phyloP scores from a whole-genome alignment of 2,329 filamentous ascomycete species.

The Cladosporium sp. region DNA sequence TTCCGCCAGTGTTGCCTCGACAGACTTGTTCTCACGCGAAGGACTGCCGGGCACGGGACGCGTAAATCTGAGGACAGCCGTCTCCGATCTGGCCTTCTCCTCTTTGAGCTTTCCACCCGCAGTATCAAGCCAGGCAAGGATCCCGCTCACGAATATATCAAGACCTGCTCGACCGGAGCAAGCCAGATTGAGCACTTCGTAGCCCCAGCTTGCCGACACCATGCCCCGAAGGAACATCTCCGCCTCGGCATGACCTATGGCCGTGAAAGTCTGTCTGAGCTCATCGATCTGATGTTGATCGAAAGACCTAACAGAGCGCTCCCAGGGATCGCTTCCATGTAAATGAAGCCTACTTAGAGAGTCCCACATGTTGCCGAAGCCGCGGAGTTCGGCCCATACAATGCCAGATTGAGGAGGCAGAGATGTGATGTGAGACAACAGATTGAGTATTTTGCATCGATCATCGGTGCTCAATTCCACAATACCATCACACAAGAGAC shows the following conservation, averaged over 20 bases:
- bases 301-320: not conserved
- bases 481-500: not conserved
- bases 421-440: not conserved
- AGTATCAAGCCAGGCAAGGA: not conserved
- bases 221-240: not conserved
- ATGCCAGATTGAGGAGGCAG: not conserved
- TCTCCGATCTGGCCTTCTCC: not conserved
- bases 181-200: not conserved
- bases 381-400: not conserved
- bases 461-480: not conserved
- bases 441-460: not conserved
- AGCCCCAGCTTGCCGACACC: not conserved
- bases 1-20: not conserved
- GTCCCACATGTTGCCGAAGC: not conserved
- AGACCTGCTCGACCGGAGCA: not conserved
- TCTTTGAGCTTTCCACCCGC: not conserved
- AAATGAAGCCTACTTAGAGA: not conserved
- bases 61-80: not conserved
- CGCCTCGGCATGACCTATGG: not conserved
- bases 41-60: not conserved
- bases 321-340: not conserved
- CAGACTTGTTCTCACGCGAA: not conserved
- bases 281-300: not conserved
- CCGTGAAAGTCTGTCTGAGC: not conserved
- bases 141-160: not conserved